Percentiles rank a stretch among this genome's conserved stretches.
These are phyloP conservation scores for Fusarium sp. DNA, from an alignment of 2,329 filamentous ascomycete species.

Conservation along the genomic window DNA sequence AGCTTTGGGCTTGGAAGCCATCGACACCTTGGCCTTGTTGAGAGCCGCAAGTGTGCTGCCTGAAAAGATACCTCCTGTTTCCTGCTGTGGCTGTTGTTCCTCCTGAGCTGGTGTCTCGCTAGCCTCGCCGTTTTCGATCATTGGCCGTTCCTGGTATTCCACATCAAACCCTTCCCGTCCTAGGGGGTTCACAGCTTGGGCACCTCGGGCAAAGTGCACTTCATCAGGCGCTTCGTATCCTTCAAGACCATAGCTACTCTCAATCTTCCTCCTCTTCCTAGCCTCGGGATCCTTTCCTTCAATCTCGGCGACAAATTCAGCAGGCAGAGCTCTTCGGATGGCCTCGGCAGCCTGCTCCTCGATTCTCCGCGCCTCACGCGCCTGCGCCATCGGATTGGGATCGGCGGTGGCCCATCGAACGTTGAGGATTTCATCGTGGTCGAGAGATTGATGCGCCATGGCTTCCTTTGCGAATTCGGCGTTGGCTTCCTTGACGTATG, in stretches of 20 bases:
- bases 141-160: constrained; percentile 70
- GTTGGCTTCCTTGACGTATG: constrained; percentile 91
- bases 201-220: constrained; percentile 88
- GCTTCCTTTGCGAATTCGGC: constrained; percentile 93
- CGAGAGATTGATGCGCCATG: constrained; percentile 93
- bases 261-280: constrained; percentile 87
- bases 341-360: constrained; percentile 98
- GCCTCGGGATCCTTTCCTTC: constrained; percentile 91
- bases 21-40: constrained; percentile 66
- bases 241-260: constrained; percentile 87
- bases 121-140: constrained; percentile 69
- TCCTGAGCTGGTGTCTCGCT: constrained; percentile 48
- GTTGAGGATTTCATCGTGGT: constrained; percentile 93
- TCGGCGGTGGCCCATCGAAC: constrained; percentile 97
- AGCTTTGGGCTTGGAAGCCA: constrained; percentile 66
- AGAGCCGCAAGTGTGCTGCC: constrained; percentile 85
- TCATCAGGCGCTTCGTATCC: constrained; percentile 96
- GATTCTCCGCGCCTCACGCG: constrained; percentile 86
- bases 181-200: constrained; percentile 71
- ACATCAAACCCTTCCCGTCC: constrained; percentile 71
- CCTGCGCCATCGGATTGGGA: constrained; percentile 94
- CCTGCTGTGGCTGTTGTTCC: constrained; percentile 53
- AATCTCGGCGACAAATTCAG: constrained; percentile 91
- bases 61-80: constrained; percentile 78
- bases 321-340: constrained; percentile 86